Evolutionary conservation across 371 early-diverging fungal species (phyloP).

Genomic region (Globomyces sp.): DNA sequence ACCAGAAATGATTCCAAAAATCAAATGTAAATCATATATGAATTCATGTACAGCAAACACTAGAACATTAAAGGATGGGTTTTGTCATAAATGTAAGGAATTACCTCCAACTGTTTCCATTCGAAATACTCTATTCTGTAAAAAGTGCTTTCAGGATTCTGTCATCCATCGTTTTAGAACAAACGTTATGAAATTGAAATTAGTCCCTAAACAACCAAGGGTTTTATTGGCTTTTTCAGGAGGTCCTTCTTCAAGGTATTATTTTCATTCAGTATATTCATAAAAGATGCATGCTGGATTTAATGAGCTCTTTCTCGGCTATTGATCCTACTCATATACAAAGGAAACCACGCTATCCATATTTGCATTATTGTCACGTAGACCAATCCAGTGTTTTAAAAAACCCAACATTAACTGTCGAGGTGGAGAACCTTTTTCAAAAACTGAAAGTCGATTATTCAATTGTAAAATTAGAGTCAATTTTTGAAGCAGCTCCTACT

Average conservation of each 20-base stretch:
- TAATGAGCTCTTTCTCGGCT: neutral
- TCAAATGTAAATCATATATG: neutral
- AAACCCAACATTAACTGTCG: neutral
- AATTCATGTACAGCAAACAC: neutral
- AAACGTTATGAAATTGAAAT: slow-evolving; percentile 7
- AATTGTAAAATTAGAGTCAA: neutral
- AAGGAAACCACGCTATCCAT: slow-evolving; percentile 53
- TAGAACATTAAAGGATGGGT: slow-evolving; percentile 7
- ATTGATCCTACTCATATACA: slow-evolving; percentile 49
- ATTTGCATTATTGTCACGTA: slow-evolving; percentile 67
- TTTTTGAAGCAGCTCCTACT: neutral
- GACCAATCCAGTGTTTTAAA: slow-evolving; percentile 65
- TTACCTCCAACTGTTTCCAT: neutral
- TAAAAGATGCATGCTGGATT: neutral
- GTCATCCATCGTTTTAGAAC: slow-evolving; percentile 9
- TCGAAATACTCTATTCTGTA: slow-evolving; percentile 8
- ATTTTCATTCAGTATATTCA: neutral
- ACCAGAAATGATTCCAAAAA: slow-evolving; percentile 12
- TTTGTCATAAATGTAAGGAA: slow-evolving; percentile 11
- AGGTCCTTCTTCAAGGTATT: neutral
- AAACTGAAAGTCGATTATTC: neutral
- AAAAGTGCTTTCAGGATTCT: slow-evolving; percentile 9
- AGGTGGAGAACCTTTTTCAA: neutral
- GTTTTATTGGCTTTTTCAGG: slow-evolving; percentile 16
- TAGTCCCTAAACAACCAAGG: neutral